These are phyloP conservation scores for Elaeagnus macrophylla DNA, from an alignment of 306 rosid genomes.

Conservation along the genomic window DNA sequence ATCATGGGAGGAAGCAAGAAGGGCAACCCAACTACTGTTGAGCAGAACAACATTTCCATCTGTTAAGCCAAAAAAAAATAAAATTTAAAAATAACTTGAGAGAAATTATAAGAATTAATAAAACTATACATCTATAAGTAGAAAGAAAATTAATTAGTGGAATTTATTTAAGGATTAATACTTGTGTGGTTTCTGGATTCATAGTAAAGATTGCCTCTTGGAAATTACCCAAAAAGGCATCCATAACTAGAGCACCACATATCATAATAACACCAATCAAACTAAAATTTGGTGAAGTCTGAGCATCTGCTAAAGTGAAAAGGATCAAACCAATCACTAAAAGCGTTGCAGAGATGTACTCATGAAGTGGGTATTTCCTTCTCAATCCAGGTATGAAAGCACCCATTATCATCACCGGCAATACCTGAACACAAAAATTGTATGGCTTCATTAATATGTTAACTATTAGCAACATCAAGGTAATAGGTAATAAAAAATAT, in stretches of 20 bases:
- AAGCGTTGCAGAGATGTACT: slow-evolving; percentile 44
- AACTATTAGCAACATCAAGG: too few relatives aligned
- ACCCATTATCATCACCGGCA: slow-evolving; percentile 63
- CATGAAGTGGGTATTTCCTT: slow-evolving; percentile 47
- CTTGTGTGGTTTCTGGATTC: slow-evolving; percentile 57
- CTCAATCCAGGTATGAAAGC: slow-evolving; percentile 56
- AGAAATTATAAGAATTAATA: too few relatives aligned
- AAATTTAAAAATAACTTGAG: too few relatives aligned
- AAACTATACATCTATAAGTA: too few relatives aligned
- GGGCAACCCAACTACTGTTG: slow-evolving; percentile 55
- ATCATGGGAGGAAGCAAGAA: slow-evolving; percentile 48
- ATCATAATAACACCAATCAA: slow-evolving; percentile 45
- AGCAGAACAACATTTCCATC: slow-evolving; percentile 63
- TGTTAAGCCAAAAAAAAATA: slow-evolving; percentile 18
- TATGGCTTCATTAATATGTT: too few relatives aligned
- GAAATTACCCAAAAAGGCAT: slow-evolving; percentile 52
- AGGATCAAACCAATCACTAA: slow-evolving; percentile 51
- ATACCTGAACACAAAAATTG: slow-evolving; percentile 25
- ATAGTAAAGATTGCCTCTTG: slow-evolving; percentile 58
- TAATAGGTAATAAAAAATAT: not conserved
- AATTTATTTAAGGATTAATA: slow-evolving; percentile 1
- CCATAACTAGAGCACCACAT: slow-evolving; percentile 51
- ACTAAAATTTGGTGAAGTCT: slow-evolving; percentile 52
- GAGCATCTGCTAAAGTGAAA: slow-evolving; percentile 59
- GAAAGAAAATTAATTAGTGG: too few relatives aligned